Evolutionary conservation across 1,284 basidiomycete genomes (phyloP), one percentile per base, ranked within the genome.

Genomic region (Irpex sp.): DNA sequence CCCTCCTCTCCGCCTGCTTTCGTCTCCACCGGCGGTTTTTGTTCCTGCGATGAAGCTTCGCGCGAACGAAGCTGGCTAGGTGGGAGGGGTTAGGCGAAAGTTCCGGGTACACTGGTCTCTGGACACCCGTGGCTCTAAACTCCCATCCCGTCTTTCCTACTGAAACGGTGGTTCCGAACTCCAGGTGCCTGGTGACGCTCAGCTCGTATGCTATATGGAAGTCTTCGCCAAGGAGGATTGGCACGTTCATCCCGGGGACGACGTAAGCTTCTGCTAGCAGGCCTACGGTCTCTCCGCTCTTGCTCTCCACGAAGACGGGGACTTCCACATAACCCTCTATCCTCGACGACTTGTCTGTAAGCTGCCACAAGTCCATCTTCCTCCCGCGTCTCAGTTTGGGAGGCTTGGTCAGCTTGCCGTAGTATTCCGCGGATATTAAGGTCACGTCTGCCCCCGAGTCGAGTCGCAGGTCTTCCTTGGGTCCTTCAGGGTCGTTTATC

Each of bases 211-310:
- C 51, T 2, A 59, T 47, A 9, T 70, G 68, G 65, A 69, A 72
- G 49, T 72, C 72, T 37, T 72, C 68, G 12, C 72, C 72, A 3
- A 73, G 56, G 0, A 73, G 62, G 0, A 72, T 28, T 0, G 67
- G 69, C 0, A 68, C 65, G 0, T 60, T 59, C 72, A 73, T 73
- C 14, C 64, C 63, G 0, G 62, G 55, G 0, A 72, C 70, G 0
- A 73, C 67, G 56, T 74, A 74, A 2, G 69, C 70, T 60, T 74
- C 72, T 7, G 42, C 42, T 18, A 45, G 12, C 42, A 45, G 12
- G 42, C 42, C 42, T 45, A 45, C 42, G 12, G 42, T 45, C 12
- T 18, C 42, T 3, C 14, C 42, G 4, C 14, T 45, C 12, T 12
- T 12, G n/a, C 14, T 14, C 3, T 18, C n/a, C 5, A 9, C 42